Conservation (phyloP, 192 early-diverging fungal species). For the Entophlyctis helioformis region DNA sequence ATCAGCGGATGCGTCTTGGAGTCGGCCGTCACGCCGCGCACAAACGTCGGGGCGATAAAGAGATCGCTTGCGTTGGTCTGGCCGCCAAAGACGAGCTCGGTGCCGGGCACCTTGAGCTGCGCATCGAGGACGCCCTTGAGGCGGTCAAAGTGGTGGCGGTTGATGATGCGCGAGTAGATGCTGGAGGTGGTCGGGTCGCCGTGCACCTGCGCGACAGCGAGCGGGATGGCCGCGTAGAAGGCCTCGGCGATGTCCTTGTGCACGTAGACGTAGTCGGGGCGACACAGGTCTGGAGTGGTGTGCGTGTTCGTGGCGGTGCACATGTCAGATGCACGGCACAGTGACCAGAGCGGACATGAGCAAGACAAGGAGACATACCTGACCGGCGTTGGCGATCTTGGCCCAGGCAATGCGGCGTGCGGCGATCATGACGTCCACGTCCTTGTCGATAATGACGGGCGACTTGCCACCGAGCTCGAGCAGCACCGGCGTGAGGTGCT, state of each 20-base stretch:
- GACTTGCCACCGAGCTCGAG: slow-evolving; percentile 93
- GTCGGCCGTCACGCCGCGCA: slow-evolving; percentile 50
- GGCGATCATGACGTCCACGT: slow-evolving; percentile 41
- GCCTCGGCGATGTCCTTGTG: slow-evolving; percentile 39
- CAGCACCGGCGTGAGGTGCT: slow-evolving; percentile 75
- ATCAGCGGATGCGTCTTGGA: slow-evolving; percentile 40
- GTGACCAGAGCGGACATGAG: no score
- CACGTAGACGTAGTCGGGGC: slow-evolving; percentile 77
- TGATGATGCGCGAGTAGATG: slow-evolving; percentile 63
- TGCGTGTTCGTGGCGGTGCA: no score
- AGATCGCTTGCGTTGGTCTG: slow-evolving; percentile 34
- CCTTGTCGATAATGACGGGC: slow-evolving; percentile 42
- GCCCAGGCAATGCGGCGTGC: slow-evolving; percentile 68
- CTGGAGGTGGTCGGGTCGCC: slow-evolving; percentile 32
- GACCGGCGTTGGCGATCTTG: slow-evolving; percentile 80
- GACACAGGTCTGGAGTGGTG: slow-evolving; percentile 75
- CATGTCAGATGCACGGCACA: no score
- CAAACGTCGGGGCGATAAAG: slow-evolving; percentile 75
- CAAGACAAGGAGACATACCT: no score
- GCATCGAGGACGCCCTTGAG: slow-evolving; percentile 39
- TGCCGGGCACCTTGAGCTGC: slow-evolving; percentile 13
- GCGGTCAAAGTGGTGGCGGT: slow-evolving; percentile 56
- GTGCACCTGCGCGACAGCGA: no score
- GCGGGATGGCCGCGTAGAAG: no score
- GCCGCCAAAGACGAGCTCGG: slow-evolving; percentile 45